A percentile compares a stretch with the other conserved stretches of the same genome.
These are phyloP conservation scores for Leishmania guyanensis DNA, from an alignment of 208 protist genomes.

Conservation along the genomic window DNA sequence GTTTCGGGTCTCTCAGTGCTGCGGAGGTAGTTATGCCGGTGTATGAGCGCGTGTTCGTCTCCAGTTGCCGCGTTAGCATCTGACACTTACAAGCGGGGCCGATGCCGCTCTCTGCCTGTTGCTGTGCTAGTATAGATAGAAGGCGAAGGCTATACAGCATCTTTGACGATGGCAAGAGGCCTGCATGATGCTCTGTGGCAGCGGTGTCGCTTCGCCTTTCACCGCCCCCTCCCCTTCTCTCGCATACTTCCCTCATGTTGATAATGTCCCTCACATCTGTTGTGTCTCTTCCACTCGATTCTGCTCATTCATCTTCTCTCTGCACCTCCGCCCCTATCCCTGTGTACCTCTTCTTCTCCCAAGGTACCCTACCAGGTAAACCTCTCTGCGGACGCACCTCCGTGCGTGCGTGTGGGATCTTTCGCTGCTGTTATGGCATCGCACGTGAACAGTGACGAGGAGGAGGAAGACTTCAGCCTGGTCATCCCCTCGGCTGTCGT, in stretches of 20 bases:
- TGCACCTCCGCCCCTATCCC: not conserved
- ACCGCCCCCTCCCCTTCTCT: not conserved
- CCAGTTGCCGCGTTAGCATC: not conserved
- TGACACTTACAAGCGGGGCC: not conserved
- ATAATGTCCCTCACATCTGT: not conserved
- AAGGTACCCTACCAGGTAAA: not conserved
- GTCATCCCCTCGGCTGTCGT: constrained; percentile 37
- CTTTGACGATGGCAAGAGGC: not conserved
- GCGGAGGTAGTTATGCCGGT: not conserved
- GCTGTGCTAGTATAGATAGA: not conserved
- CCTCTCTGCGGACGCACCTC: not conserved
- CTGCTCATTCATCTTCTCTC: not conserved
- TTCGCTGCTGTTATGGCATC: not conserved
- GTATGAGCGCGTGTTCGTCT: not conserved
- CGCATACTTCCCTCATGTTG: not conserved
- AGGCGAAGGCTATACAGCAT: not conserved
- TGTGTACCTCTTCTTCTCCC: no score
- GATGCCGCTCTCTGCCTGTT: not conserved
- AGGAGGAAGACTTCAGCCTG: constrained; percentile 68
- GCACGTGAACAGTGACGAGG: constrained; percentile 24
- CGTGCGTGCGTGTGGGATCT: not conserved
- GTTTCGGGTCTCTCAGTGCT: not conserved
- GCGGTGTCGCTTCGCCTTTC: constrained; percentile 4
- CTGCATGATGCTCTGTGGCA: not conserved
- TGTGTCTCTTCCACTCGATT: not conserved